Evolutionary conservation across 495 filamentous ascomycete genomes (phyloP), one percentile per base, ranked within the genome.

Genomic region (Bombardia bombarda): DNA sequence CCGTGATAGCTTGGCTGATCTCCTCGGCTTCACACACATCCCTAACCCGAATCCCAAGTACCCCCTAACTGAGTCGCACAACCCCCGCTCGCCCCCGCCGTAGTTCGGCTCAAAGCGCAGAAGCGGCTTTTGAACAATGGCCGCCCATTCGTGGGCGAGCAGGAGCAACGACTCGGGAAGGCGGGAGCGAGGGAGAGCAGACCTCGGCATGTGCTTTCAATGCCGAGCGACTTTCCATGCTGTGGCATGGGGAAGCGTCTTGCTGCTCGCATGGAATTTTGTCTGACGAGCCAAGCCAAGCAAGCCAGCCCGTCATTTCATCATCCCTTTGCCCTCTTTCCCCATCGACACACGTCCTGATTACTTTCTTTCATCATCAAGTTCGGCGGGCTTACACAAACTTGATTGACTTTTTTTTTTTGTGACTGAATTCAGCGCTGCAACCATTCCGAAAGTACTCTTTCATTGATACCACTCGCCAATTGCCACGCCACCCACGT

Each of bases 171-270:
- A n/a, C n/a, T n/a, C n/a, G n/a, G n/a, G n/a, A n/a, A n/a, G n/a
- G n/a, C n/a, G n/a, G n/a, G n/a, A 19, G 3, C 24, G 14, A 25
- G 6, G 7, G 23, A 18, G 38, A 9, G 38, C 18, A 31, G 46
- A 58, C 55, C 55, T 58, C 55, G 55, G 55, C 55, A 58, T 56
- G 49, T 58, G 55, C 50, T 36, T 36, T 19, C 32, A 1, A 6
- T 37, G 39, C 45, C 45, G 46, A 43, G 26, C 39, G 35, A 48
- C 33, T n/a, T n/a, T n/a, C n/a, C n/a, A n/a, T n/a, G n/a, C n/a
- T n/a, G n/a, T n/a, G n/a, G n/a, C n/a, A n/a, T n/a, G n/a, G n/a
- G n/a, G n/a, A n/a, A n/a, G n/a, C n/a, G 40, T 42, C 46, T 31
- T 21, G 37, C 40, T 28, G 26, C 9, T 13, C 13, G 26, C 9